Percentiles rank a stretch among this genome's conserved stretches.
These are phyloP conservation scores for Saraca asoca DNA, from an alignment of 331 rosid genomes.

Conservation along the genomic window DNA sequence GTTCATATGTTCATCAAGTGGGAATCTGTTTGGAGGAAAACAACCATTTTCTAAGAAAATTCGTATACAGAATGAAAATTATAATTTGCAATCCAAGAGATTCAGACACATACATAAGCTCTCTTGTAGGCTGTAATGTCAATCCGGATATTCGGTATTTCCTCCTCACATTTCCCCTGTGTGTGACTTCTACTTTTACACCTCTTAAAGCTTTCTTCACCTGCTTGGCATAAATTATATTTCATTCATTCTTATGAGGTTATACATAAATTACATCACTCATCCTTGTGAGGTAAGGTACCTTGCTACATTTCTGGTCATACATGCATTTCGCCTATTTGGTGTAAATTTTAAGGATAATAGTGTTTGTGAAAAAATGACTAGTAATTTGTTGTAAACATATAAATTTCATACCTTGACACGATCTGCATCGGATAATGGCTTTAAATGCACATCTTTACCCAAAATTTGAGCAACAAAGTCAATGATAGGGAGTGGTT, in stretches of 20 bases:
- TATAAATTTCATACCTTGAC: slow-evolving; percentile 42
- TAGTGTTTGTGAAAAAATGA: slow-evolving; percentile 4
- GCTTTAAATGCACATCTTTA: slow-evolving; percentile 50
- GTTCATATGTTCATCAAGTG: slow-evolving; percentile 59
- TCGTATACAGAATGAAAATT: not conserved
- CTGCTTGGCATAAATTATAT: slow-evolving; percentile 38
- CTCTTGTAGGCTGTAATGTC: slow-evolving; percentile 57
- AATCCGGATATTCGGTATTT: slow-evolving; percentile 56
- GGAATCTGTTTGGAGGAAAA: slow-evolving; percentile 41
- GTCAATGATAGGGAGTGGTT: slow-evolving; percentile 58
- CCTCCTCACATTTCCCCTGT: slow-evolving; percentile 51
- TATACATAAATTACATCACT: no score
- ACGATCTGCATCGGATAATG: slow-evolving; percentile 55
- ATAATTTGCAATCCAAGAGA: slow-evolving; percentile 12
- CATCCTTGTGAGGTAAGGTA: no score
- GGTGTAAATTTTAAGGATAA: not conserved
- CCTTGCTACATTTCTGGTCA: no score
- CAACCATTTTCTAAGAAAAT: slow-evolving; percentile 9
- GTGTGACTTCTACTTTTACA: slow-evolving; percentile 57
- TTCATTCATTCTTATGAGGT: no score
- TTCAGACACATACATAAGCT: slow-evolving; percentile 44
- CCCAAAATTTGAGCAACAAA: slow-evolving; percentile 57
- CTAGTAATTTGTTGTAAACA: slow-evolving; percentile 1
- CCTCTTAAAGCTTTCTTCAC: slow-evolving; percentile 58
- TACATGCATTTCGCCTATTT: not conserved